phyloP scores from a whole-genome alignment of 345 rosid species.

The Passiflora organensis region DNA sequence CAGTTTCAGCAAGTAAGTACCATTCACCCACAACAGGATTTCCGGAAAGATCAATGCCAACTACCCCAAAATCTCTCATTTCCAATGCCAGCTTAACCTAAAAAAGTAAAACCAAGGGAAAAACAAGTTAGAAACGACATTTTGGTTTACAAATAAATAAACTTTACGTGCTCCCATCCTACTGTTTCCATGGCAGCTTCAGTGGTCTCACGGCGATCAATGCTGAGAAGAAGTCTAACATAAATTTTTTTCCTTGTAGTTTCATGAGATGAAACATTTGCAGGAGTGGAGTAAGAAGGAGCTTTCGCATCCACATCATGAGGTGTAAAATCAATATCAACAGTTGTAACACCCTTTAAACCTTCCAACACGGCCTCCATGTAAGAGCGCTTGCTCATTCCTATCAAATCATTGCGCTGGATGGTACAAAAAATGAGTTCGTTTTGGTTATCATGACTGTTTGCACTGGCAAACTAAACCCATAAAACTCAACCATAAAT shows the following conservation, averaged over 20 bases:
- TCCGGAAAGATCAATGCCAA: slow-evolving; percentile 96
- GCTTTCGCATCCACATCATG: slow-evolving; percentile 14
- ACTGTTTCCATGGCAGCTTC: slow-evolving; percentile 92
- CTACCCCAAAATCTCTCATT: slow-evolving; percentile 69
- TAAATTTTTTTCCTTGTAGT: slow-evolving; percentile 53
- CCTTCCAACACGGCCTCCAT: slow-evolving; percentile 90
- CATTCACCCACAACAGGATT: slow-evolving; percentile 87
- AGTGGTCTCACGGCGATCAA: slow-evolving; percentile 87
- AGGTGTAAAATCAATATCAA: slow-evolving; percentile 52
- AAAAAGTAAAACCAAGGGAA: slow-evolving; percentile 2
- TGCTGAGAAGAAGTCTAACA: slow-evolving; percentile 94
- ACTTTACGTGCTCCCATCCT: slow-evolving; percentile 22
- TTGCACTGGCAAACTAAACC: neutral
- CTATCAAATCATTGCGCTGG: slow-evolving; percentile 72
- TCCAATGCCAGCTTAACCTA: slow-evolving; percentile 89
- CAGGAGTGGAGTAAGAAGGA: slow-evolving; percentile 13
- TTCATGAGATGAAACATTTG: slow-evolving; percentile 30
- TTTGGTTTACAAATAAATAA: slow-evolving; percentile 2
- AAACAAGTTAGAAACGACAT: slow-evolving; percentile 3
- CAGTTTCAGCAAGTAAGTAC: slow-evolving; percentile 26
- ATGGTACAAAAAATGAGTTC: slow-evolving; percentile 9
- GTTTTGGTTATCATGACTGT: neutral
- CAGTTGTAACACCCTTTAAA: slow-evolving; percentile 47
- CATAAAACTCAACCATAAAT: neutral
- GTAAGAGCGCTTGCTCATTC: slow-evolving; percentile 92